These are phyloP conservation scores for Cucurbita argyrosperma DNA, from an alignment of 306 rosid genomes.

Conservation along the genomic window DNA sequence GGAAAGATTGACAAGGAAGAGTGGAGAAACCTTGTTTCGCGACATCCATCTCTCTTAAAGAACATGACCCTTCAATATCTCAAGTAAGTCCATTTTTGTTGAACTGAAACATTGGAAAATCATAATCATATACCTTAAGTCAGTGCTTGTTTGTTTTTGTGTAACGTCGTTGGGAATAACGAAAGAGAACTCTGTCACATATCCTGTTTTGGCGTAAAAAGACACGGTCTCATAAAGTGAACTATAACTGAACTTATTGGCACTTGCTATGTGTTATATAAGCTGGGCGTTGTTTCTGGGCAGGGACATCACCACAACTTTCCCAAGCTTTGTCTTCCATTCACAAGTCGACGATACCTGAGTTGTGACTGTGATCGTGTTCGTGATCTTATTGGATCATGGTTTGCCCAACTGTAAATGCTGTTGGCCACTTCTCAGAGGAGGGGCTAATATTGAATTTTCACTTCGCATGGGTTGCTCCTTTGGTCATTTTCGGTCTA, in stretches of 20 bases:
- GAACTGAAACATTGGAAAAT: neutral
- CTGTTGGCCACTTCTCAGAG: neutral
- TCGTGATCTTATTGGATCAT: neutral
- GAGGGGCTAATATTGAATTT: neutral
- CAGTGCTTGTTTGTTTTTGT: neutral
- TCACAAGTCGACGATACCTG: slow-evolving; percentile 6
- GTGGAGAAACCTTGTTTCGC: slow-evolving; percentile 88
- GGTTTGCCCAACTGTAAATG: neutral
- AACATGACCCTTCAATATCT: slow-evolving; percentile 98
- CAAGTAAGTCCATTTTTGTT: slow-evolving; percentile 36
- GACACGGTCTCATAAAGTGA: neutral
- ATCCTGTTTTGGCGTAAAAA: neutral
- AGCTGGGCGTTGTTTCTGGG: neutral
- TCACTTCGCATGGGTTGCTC: neutral
- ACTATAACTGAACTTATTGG: neutral
- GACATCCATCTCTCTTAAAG: slow-evolving; percentile 90
- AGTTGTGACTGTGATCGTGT: neutral
- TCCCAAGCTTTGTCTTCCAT: slow-evolving; percentile 5
- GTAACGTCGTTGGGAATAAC: no score
- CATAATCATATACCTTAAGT: neutral
- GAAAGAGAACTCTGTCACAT: no score
- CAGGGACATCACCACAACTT: slow-evolving; percentile 9
- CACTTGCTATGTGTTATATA: neutral
- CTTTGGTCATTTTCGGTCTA: neutral
- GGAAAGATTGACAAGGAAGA: slow-evolving; percentile 97